phyloP scores from a whole-genome alignment of 2,329 filamentous ascomycete genomes.

The Trichothecium sympodiale region DNA sequence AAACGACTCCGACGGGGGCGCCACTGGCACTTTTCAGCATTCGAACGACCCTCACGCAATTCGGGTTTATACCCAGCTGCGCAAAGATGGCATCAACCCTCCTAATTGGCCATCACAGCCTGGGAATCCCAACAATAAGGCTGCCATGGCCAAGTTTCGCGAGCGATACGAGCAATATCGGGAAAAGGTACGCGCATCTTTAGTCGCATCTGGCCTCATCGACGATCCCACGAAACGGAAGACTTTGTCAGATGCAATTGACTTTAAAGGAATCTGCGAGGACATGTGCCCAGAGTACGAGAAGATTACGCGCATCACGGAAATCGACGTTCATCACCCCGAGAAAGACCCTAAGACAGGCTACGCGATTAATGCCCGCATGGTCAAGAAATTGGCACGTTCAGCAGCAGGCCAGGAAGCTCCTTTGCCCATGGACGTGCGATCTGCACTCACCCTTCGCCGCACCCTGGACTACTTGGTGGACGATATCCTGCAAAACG shows the following conservation, averaged over 20 bases:
- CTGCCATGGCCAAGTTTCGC: slow-evolving; percentile 41
- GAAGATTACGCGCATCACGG: slow-evolving; percentile 49
- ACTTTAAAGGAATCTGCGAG: slow-evolving; percentile 57
- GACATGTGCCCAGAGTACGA: slow-evolving; percentile 62
- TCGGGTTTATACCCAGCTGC: slow-evolving; percentile 40
- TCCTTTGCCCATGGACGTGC: slow-evolving; percentile 56
- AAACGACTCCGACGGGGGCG: neutral
- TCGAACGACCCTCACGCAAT: slow-evolving; percentile 29
- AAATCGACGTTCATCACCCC: slow-evolving; percentile 44
- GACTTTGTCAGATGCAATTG: slow-evolving; percentile 50
- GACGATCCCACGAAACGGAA: slow-evolving; percentile 55
- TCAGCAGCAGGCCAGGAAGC: slow-evolving; percentile 59
- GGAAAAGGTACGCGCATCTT: slow-evolving; percentile 40
- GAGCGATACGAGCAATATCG: slow-evolving; percentile 47
- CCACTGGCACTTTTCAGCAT: slow-evolving; percentile 6
- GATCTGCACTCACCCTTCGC: slow-evolving; percentile 46
- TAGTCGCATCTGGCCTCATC: slow-evolving; percentile 49
- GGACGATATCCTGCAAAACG: slow-evolving; percentile 42
- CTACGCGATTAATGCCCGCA: slow-evolving; percentile 37
- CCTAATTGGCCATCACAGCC: slow-evolving; percentile 45
- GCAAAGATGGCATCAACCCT: slow-evolving; percentile 41
- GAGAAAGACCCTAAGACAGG: slow-evolving; percentile 38
- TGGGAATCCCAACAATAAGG: slow-evolving; percentile 38
- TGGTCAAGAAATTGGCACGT: slow-evolving; percentile 58
- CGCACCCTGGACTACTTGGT: slow-evolving; percentile 54